These are phyloP conservation scores for Lactarius pseudohatsudake DNA, from an alignment of 768 basidiomycete species.

Conservation along the genomic window DNA sequence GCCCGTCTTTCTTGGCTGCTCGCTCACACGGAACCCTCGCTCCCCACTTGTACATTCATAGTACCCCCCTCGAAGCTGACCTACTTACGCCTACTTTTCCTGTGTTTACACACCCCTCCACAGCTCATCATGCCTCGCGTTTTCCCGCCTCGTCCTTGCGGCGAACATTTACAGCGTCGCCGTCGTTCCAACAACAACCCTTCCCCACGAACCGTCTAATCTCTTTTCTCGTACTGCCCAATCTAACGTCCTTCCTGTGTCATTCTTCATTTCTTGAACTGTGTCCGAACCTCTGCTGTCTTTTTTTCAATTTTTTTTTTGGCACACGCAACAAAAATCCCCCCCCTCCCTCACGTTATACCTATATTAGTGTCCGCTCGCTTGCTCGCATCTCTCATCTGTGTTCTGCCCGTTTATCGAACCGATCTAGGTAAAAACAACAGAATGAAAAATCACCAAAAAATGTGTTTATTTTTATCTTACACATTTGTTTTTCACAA, in stretches of 20 bases:
- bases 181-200: not conserved
- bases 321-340: not conserved
- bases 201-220: not conserved
- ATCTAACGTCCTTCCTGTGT: not conserved
- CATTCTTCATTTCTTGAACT: not conserved
- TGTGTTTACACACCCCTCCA: not conserved
- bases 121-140: slow-evolving; percentile 4
- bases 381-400: not conserved
- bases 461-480: not conserved
- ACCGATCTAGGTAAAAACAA: not conserved
- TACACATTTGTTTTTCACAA: too few relatives aligned
- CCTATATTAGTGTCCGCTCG: not conserved
- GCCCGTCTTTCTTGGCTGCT: not conserved
- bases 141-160: not conserved
- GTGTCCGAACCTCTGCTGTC: not conserved
- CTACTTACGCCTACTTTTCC: not conserved
- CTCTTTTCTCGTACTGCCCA: not conserved
- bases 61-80: not conserved
- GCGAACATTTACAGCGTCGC: not conserved
- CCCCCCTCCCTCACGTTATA: not conserved
- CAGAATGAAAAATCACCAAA: not conserved
- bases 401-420: not conserved
- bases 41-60: slow-evolving; percentile 1
- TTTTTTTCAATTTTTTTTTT: not conserved
- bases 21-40: not conserved